Conservation (phyloP, 164 flowering plant genomes). For the Taxillus chinensis region DNA sequence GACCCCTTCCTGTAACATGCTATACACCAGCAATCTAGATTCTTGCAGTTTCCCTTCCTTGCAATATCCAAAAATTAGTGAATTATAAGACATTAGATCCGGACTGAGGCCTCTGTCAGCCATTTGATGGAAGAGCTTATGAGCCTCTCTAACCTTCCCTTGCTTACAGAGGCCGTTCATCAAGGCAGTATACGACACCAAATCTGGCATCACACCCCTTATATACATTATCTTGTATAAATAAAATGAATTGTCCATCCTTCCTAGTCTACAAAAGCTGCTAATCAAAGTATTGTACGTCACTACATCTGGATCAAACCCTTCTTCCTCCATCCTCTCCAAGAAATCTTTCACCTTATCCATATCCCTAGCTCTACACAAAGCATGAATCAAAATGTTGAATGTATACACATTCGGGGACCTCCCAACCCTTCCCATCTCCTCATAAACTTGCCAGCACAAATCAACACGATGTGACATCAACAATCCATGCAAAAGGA, state of each 20-base stretch:
- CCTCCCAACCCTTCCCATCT: constrained; percentile 54
- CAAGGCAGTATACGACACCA: constrained; percentile 68
- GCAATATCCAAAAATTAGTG: constrained; percentile 73
- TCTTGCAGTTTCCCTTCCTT: constrained; percentile 62
- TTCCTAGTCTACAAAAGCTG: constrained; percentile 61
- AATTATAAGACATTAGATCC: constrained; percentile 52
- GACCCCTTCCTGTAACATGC: constrained; percentile 51
- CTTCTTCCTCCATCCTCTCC: constrained; percentile 91
- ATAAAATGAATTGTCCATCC: constrained; percentile 65
- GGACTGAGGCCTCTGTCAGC: constrained; percentile 58
- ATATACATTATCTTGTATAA: constrained; percentile 73
- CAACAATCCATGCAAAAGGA: constrained; percentile 55
- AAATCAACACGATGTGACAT: constrained; percentile 27
- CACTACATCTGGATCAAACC: constrained; percentile 82
- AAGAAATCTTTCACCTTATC: constrained; percentile 59
- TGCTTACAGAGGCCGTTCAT: constrained; percentile 65
- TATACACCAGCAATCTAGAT: constrained; percentile 42
- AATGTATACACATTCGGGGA: constrained; percentile 56
- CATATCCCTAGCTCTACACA: constrained; percentile 55
- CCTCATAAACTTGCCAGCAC: constrained; percentile 70
- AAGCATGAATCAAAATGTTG: constrained; percentile 67
- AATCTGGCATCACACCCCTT: constrained; percentile 59
- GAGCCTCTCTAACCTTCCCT: constrained; percentile 60
- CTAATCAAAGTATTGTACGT: constrained; percentile 76
- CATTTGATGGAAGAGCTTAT: constrained; percentile 63